Conservation (phyloP, 208 protist species). For the Borovskyia barvae region DNA sequence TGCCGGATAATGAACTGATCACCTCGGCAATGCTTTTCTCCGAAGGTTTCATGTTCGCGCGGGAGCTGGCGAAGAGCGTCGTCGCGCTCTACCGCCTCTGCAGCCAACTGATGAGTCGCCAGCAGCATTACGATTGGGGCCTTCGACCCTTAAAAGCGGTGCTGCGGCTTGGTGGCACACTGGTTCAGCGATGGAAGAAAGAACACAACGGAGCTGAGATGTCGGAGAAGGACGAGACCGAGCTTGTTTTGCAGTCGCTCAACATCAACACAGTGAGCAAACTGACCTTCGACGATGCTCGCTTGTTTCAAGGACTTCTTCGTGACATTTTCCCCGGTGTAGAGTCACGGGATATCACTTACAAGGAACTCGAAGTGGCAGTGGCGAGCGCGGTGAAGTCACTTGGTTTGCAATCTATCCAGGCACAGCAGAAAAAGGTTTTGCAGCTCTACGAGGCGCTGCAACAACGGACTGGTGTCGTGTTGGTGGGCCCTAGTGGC, state of each 20-base stretch:
- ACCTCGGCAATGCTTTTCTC: slow-evolving; percentile 92
- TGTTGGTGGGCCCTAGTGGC: slow-evolving; percentile 92
- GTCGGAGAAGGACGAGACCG: slow-evolving; percentile 80
- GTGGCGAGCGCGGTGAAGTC: slow-evolving; percentile 62
- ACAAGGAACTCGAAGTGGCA: slow-evolving; percentile 82
- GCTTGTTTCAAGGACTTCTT: slow-evolving; percentile 94
- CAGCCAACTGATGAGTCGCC: slow-evolving; percentile 95
- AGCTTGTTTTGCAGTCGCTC: slow-evolving; percentile 94
- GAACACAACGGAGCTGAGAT: slow-evolving; percentile 64
- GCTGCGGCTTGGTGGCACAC: slow-evolving; percentile 90
- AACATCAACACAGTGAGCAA: slow-evolving; percentile 98
- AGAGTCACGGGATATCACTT: slow-evolving; percentile 61
- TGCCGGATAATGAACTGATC: slow-evolving; percentile 96
- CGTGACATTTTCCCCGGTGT: slow-evolving; percentile 85
- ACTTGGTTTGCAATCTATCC: slow-evolving; percentile 68
- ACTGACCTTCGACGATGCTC: slow-evolving; percentile 96
- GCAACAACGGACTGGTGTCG: slow-evolving; percentile 92
- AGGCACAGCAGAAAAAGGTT: slow-evolving; percentile 83
- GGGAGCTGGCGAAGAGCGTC: slow-evolving; percentile 85
- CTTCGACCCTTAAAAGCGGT: slow-evolving; percentile 97
- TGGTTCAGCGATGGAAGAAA: slow-evolving; percentile 73
- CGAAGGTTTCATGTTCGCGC: slow-evolving; percentile 88
- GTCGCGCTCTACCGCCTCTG: slow-evolving; percentile 93
- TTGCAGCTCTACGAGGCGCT: slow-evolving; percentile 94
- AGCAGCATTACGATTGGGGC: slow-evolving; percentile 98